Percentiles rank a stretch among this genome's conserved stretches.
Conservation (phyloP, 805 yeast species). For the Nakazawaea ernobii region DNA sequence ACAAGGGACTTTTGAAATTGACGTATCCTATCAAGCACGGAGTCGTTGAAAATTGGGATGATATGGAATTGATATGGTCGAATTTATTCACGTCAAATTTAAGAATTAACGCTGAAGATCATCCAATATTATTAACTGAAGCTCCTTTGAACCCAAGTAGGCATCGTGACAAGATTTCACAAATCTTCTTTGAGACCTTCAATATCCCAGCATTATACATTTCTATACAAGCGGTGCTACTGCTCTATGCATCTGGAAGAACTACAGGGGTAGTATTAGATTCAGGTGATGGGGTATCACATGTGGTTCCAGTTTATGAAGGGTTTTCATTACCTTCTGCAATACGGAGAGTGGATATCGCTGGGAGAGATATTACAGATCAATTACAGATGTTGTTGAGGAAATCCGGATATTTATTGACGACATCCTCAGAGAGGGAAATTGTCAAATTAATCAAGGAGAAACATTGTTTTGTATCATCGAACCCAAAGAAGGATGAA, state of each 20-base stretch:
- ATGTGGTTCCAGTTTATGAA: constrained; percentile 82
- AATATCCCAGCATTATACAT: constrained; percentile 72
- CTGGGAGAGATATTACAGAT: constrained; percentile 83
- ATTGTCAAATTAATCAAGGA: constrained; percentile 78
- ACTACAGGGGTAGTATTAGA: constrained; percentile 90
- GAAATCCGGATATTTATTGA: constrained; percentile 56
- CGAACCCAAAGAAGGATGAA: constrained; percentile 28
- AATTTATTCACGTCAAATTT: constrained; percentile 55
- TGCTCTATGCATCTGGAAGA: constrained; percentile 82
- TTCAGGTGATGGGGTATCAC: constrained; percentile 91
- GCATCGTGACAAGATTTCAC: constrained; percentile 58
- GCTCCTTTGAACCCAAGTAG: constrained; percentile 74
- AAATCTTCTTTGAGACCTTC: constrained; percentile 65
- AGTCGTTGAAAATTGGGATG: constrained; percentile 73
- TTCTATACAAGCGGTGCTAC: constrained; percentile 69
- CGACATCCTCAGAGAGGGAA: constrained; percentile 75
- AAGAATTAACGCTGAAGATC: constrained; percentile 63
- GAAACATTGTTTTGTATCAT: constrained; percentile 58
- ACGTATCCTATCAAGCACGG: constrained; percentile 79
- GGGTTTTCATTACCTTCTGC: constrained; percentile 78
- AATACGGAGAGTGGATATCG: constrained; percentile 69
- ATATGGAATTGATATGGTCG: constrained; percentile 80
- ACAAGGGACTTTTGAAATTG: constrained; percentile 70
- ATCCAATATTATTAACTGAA: constrained; percentile 83
- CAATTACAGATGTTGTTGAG: constrained; percentile 65